Evolutionary conservation across 257 asterid genomes (phyloP), one percentile per base, ranked within the genome.

Genomic region (Solanum bulbocastanum): DNA sequence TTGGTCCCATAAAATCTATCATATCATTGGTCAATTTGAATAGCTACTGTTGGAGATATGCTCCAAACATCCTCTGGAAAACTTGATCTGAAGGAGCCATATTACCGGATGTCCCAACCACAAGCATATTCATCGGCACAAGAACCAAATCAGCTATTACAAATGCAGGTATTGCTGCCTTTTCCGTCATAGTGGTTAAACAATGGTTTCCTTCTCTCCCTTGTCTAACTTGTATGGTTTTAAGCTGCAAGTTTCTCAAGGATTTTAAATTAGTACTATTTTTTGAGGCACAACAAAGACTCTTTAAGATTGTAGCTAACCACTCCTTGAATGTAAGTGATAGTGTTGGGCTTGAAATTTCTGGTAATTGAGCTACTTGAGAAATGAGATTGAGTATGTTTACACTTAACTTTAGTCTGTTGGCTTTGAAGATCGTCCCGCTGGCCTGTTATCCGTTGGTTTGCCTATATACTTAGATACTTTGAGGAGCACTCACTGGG

Each of bases 61-160:
- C 93, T 96, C 83, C 99, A 97, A 91, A 91, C 97, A 4, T 96
- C 99, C 16, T 90, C 96, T 0, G 98, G 98, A 20, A 97, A 94
- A 88, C 91, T 97, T 85, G 99, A 97, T 66, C 98, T 97, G 75
- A 97, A 97, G 89, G 99, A 97, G 90, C 99, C 99, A 68, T 97
- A 97, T 90, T 97, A 97, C 89, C 92, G 99, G 87, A 94, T 97
- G 99, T 97, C 99, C 90, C 99, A 97, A 89, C 98, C 98, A 56
- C 98, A 92, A 89, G 94, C 91, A 36, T 97, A 96, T 91, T 95
- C 98, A 18, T 66, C 86, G 79, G 69, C 94, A 60, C 99, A 94
- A 94, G 99, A 97, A 86, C 91, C 94, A 27, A 86, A 91, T 85
- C 98, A 91, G 90, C 93, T 95, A 71, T 90, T 97, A 82, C 98